These are phyloP conservation scores for Lachnellula cervina DNA, from an alignment of 2,329 filamentous ascomycete species.

Conservation along the genomic window DNA sequence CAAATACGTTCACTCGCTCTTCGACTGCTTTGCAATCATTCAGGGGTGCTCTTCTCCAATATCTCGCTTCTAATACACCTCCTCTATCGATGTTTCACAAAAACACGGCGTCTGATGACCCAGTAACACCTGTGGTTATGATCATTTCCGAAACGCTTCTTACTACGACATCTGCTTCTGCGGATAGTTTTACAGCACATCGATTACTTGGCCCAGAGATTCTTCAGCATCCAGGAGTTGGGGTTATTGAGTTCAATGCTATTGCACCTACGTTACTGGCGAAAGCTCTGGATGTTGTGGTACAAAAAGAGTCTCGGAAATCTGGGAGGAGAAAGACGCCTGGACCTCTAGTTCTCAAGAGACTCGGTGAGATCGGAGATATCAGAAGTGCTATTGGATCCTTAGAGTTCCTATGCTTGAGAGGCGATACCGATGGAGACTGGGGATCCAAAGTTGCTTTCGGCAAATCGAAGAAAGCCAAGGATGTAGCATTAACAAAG, in stretches of 20 bases:
- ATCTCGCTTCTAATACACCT: constrained; percentile 63
- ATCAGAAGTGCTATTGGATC: constrained; percentile 89
- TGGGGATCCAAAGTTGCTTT: constrained; percentile 73
- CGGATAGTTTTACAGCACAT: constrained; percentile 91
- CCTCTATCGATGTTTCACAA: constrained; percentile 44
- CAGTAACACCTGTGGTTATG: constrained; percentile 72
- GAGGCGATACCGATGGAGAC: constrained; percentile 67
- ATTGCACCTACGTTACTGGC: constrained; percentile 81
- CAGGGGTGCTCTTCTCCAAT: constrained; percentile 68
- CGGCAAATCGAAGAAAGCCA: constrained; percentile 58
- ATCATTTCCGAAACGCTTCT: constrained; percentile 87
- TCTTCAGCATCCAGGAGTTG: constrained; percentile 71
- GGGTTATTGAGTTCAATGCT: constrained; percentile 85
- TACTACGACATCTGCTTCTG: constrained; percentile 76
- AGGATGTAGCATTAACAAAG: constrained; percentile 60
- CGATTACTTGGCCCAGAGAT: constrained; percentile 84
- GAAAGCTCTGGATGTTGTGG: constrained; percentile 76
- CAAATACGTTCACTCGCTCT: constrained; percentile 65
- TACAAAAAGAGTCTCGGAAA: constrained; percentile 78
- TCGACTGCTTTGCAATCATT: constrained; percentile 66
- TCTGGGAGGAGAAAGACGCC: constrained; percentile 72
- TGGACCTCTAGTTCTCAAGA: constrained; percentile 71
- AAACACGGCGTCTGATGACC: constrained; percentile 31
- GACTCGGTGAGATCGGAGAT: constrained; percentile 81
- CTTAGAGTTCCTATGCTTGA: constrained; percentile 85